Evolutionary conservation across 805 yeast genomes (phyloP).

Genomic region (Diddensiella caesifluorescens): DNA sequence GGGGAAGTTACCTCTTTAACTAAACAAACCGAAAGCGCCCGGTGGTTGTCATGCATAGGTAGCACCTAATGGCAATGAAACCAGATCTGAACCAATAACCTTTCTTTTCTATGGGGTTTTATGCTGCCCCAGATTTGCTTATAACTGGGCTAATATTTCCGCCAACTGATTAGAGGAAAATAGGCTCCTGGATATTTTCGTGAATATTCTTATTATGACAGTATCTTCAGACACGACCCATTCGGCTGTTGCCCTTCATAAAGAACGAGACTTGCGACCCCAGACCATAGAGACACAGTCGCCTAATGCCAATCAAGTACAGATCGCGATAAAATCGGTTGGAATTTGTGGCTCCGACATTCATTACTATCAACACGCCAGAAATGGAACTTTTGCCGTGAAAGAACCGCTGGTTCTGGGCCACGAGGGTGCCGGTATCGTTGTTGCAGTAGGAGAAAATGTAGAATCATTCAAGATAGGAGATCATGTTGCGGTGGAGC

Average conservation of each 20-base stretch:
- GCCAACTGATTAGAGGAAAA: too few species aligned
- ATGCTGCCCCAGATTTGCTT: too few species aligned
- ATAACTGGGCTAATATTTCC: too few species aligned
- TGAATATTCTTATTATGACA: constrained; percentile 6
- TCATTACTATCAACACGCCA: constrained; percentile 15
- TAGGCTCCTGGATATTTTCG: too few species aligned
- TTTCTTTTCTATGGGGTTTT: too few species aligned
- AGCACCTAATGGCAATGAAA: too few species aligned
- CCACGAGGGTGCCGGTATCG: constrained; percentile 72
- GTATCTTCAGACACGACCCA: constrained; percentile 5
- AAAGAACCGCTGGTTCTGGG: constrained; percentile 72
- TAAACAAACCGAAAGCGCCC: too few species aligned
- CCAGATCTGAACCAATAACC: too few species aligned
- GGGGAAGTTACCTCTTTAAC: too few species aligned
- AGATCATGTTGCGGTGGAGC: constrained; percentile 77
- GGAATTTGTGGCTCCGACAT: constrained; percentile 19
- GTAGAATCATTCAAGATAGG: constrained; percentile 65
- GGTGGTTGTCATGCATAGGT: too few species aligned
- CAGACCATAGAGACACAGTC: neutral
- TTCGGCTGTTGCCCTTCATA: constrained; percentile 7
- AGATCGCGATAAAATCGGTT: constrained; percentile 12
- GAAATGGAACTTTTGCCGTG: constrained; percentile 36
- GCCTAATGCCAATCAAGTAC: constrained; percentile 30
- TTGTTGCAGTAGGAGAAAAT: constrained; percentile 56
- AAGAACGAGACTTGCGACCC: constrained; percentile 6